Evolutionary conservation across 352 stramenopile genomes (phyloP).

Genomic region (Sclerospora graminicola): DNA sequence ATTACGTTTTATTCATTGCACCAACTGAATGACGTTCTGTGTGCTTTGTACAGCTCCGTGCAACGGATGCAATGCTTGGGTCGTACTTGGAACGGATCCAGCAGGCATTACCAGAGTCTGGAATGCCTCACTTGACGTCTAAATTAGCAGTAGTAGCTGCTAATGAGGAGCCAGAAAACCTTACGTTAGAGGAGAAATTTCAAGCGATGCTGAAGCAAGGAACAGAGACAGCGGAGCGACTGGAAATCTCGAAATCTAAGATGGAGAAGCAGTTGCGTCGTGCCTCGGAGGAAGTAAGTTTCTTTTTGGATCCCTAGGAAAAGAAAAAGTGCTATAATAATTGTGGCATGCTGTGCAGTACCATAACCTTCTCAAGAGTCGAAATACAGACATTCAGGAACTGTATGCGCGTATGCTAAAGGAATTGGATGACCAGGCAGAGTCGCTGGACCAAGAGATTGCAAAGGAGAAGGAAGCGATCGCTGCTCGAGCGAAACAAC

Average conservation of each 20-base stretch:
- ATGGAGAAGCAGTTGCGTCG: slow-evolving; percentile 58
- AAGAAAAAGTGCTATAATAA: neutral
- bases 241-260: slow-evolving; percentile 52
- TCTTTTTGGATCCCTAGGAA: neutral
- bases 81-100: slow-evolving; percentile 32
- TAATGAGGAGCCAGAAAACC: slow-evolving; percentile 16
- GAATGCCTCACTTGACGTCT: slow-evolving; percentile 48
- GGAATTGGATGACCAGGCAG: slow-evolving; percentile 56
- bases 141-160: slow-evolving; percentile 47
- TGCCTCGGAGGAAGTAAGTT: slow-evolving; percentile 27
- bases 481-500: slow-evolving; percentile 19
- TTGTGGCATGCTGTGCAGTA: slow-evolving; percentile 24
- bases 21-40: neutral
- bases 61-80: slow-evolving; percentile 38
- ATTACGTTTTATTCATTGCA: neutral
- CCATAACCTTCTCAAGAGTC: slow-evolving; percentile 45
- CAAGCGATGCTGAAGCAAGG: slow-evolving; percentile 44
- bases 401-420: slow-evolving; percentile 67
- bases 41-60: slow-evolving; percentile 28
- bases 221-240: slow-evolving; percentile 46
- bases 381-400: slow-evolving; percentile 67
- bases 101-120: slow-evolving; percentile 25
- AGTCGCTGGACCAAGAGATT: slow-evolving; percentile 42
- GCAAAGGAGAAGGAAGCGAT: slow-evolving; percentile 20
- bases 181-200: slow-evolving; percentile 39